These are phyloP conservation scores for Combretum micranthum DNA, from an alignment of 345 rosid species.

Conservation along the genomic window DNA sequence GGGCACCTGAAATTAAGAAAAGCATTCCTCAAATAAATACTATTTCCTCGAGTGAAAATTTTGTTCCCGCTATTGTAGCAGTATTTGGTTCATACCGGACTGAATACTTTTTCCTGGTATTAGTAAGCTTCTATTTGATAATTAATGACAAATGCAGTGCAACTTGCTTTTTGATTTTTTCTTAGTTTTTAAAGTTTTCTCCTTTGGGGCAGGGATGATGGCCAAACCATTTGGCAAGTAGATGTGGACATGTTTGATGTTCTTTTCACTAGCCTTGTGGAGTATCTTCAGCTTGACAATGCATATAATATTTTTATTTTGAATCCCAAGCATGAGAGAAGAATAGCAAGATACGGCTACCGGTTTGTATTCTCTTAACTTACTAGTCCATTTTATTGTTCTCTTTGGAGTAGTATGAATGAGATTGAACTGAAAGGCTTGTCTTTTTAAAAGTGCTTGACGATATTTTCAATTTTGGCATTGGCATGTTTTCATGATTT, in stretches of 20 bases:
- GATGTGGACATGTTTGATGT: slow-evolving; percentile 78
- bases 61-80: too few relatives aligned
- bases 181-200: slow-evolving; percentile 1
- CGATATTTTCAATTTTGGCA: too few relatives aligned
- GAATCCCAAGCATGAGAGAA: slow-evolving; percentile 56
- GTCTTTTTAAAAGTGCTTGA: background rate
- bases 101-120: too few relatives aligned
- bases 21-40: too few relatives aligned
- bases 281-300: slow-evolving; percentile 80
- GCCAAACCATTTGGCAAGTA: slow-evolving; percentile 72
- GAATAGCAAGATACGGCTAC: slow-evolving; percentile 74
- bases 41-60: too few relatives aligned
- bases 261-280: slow-evolving; percentile 79
- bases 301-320: slow-evolving; percentile 83
- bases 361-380: slow-evolving; percentile 35
- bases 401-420: too few relatives aligned
- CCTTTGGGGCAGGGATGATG: slow-evolving; percentile 41
- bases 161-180: background rate
- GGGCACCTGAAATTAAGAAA: too few relatives aligned
- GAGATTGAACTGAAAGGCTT: background rate
- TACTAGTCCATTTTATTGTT: too few relatives aligned
- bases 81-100: too few relatives aligned
- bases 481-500: too few relatives aligned
- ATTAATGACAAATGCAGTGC: background rate
- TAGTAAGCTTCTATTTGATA: background rate